Evolutionary conservation across 257 asterid genomes (phyloP), one percentile per base, ranked within the genome.

Genomic region (Mentha longifolia): DNA sequence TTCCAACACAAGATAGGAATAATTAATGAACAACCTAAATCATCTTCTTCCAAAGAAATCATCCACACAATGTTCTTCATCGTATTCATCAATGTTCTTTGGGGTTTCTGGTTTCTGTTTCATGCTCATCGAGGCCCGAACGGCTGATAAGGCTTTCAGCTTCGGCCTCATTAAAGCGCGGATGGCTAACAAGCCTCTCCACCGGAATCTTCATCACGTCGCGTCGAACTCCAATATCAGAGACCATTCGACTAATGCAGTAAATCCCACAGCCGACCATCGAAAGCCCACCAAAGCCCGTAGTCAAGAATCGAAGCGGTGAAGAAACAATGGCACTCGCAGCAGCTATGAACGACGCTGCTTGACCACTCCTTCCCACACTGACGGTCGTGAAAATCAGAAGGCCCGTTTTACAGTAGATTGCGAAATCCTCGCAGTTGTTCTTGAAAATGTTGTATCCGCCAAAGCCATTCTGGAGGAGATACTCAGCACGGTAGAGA

Each of bases 371-470:
- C 35, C 95, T 81, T 15, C 98, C 97, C 6, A 90, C 73, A 56
- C 89, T 88, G 61, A 81, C 69, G 0, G 77, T 80, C 25, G 89
- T 77, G 70, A 80, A 75, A 63, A 90, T 72, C 20, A 92, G 89
- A 76, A 85, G 78, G 43, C 97, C 97, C 1, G 98, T 93, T 80
- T 93, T 93, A 86, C 97, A 90, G 85, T 93, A 93, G 55, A 91
- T 87, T 0, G 97, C 88, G 3, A 93, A 86, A 73, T 93, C 98
- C 82, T 93, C 98, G 6, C 98, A 91, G 80, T 93, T 93, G 88
- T 87, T 92, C 73, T 83, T 87, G 85, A 84, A 93, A 20, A 93
- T 30, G 68, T 86, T 73, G 67, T 91, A 93, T 14, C 58, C 74
- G 0, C 98, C 98, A 68, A 93, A 93, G 46, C 97, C 97, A 15